phyloP scores from a whole-genome alignment of 1,284 basidiomycete genomes.

The Volvariella volvacea region DNA sequence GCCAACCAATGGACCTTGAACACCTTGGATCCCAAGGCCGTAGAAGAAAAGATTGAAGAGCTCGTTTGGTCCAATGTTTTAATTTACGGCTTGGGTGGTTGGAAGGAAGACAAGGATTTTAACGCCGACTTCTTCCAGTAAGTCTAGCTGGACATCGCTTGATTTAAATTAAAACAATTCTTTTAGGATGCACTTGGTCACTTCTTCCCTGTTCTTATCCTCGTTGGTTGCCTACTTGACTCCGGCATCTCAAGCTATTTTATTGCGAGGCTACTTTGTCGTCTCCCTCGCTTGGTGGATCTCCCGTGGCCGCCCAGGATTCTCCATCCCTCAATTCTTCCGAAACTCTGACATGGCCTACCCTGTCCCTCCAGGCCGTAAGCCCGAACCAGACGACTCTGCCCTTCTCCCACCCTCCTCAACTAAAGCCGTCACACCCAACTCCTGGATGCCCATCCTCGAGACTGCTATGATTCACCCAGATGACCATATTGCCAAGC shows the following conservation, averaged over 20 bases:
- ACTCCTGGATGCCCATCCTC: constrained; percentile 52
- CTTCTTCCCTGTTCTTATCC: constrained; percentile 43
- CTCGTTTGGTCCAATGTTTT: constrained; percentile 34
- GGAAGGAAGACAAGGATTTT: constrained; percentile 24
- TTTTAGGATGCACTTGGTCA: constrained; percentile 47
- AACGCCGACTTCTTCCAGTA: constrained; percentile 38
- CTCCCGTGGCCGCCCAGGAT: constrained; percentile 29
- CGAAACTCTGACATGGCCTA: constrained; percentile 17
- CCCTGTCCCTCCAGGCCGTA: constrained; percentile 22
- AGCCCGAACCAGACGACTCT: constrained; percentile 23
- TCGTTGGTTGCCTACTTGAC: constrained; percentile 30
- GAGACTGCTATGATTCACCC: constrained; percentile 43
- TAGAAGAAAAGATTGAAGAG: constrained; percentile 41
- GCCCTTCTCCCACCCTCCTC: constrained; percentile 25
- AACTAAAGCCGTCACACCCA: constrained; percentile 27
- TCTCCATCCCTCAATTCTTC: constrained; percentile 37
- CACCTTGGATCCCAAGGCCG: constrained; percentile 21
- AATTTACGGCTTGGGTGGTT: constrained; percentile 38
- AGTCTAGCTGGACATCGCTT: constrained; percentile 13
- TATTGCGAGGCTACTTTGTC: constrained; percentile 37
- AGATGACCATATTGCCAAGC: constrained; percentile 59
- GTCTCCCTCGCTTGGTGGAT: constrained; percentile 34
- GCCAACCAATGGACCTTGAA: constrained; percentile 43
- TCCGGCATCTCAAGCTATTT: constrained; percentile 27
- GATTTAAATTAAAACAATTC: neutral